Percentiles rank a stretch among this genome's conserved stretches.
Conservation (phyloP, 2,329 filamentous ascomycete species). For the Chaetomium sp. region DNA sequence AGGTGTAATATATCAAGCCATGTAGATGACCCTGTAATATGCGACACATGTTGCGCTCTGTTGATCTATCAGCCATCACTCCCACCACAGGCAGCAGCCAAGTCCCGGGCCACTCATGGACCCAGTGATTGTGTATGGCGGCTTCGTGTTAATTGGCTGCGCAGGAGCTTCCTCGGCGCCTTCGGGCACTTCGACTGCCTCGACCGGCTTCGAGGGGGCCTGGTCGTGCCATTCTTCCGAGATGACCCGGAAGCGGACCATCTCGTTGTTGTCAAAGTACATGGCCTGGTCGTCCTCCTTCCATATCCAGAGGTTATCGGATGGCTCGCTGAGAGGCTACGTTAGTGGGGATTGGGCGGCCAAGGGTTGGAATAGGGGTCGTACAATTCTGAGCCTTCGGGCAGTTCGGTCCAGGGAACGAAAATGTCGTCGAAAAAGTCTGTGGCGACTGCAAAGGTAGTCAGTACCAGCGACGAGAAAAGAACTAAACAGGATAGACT, state of each 20-base stretch:
- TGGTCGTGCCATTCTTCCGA: constrained; percentile 92
- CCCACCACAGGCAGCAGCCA: constrained; percentile 67
- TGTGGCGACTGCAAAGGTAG: constrained; percentile 62
- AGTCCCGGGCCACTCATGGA: constrained; percentile 66
- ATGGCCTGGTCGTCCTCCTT: constrained; percentile 71
- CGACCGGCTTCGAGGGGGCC: constrained; percentile 67
- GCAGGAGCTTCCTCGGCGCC: constrained; percentile 42
- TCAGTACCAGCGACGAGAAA: background rate
- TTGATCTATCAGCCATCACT: constrained; percentile 36
- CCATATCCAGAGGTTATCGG: constrained; percentile 85
- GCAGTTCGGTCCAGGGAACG: constrained; percentile 72
- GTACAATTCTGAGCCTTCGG: constrained; percentile 76
- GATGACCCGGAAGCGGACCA: constrained; percentile 82
- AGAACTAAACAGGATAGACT: constrained; percentile 32
- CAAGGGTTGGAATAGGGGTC: constrained; percentile 36
- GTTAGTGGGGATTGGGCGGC: constrained; percentile 31
- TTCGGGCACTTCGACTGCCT: constrained; percentile 64
- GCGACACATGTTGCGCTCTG: background rate
- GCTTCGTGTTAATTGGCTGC: constrained; percentile 57
- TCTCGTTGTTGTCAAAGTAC: constrained; percentile 88
- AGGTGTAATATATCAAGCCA: constrained; percentile 40
- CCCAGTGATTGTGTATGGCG: constrained; percentile 70
- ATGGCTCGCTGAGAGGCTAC: constrained; percentile 60
- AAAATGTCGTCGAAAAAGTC: constrained; percentile 96
- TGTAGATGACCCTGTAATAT: constrained; percentile 10